Base-by-base conservation (phyloP, 2,329 filamentous ascomycete species). In the Westerdykella aurantiaca region DNA sequence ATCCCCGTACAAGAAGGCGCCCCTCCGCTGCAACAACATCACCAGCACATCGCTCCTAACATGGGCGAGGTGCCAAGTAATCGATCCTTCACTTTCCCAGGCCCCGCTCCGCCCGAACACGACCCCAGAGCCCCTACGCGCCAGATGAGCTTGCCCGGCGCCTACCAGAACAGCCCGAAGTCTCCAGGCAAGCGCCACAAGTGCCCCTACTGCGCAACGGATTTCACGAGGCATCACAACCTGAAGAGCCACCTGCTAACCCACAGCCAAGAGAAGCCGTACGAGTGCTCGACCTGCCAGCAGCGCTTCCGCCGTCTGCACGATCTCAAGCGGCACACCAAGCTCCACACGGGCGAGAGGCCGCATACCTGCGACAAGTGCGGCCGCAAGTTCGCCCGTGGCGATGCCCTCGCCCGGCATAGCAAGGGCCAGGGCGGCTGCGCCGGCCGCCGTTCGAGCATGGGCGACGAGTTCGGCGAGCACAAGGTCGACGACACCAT, bases 251-350 rank as follows among this genome's bases (percentile, higher is more conserved):
- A 98, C 71, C 78, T 98, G 45, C 80, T 98, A 63, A 97, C 93
- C 0, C 93, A 97, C 68, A 96, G 90, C 60, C 91, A 98, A 74
- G 93, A 98, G 68, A 98, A 98, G 69, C 93, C 93, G 0, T 98
- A 93, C 62, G 81, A 93, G 22, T 98, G 93, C 64, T 83, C 88
- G 49, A 88, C 87, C n/a, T 98, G 93, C 66, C 81, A 91, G 56
- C 87, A 93, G 67, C 83, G 91, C 41, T 98, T 98, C 69, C 81
- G 93, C 43, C 82, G 93, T 51, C 75, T 97, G 41, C 93, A 98
- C 64, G 93, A 98, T 61, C 71, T 98, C 53, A 98, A 98, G 72
- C 82, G 93, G 34, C 93, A 98, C 66, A 89, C 86, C 52, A 98
- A 98, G 70, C 79, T 98, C 17, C 93, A 98, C 63, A 97, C 91